phyloP scores from a whole-genome alignment of 139 green algal species.

The Auxenochlorella pyrenoidosa region DNA sequence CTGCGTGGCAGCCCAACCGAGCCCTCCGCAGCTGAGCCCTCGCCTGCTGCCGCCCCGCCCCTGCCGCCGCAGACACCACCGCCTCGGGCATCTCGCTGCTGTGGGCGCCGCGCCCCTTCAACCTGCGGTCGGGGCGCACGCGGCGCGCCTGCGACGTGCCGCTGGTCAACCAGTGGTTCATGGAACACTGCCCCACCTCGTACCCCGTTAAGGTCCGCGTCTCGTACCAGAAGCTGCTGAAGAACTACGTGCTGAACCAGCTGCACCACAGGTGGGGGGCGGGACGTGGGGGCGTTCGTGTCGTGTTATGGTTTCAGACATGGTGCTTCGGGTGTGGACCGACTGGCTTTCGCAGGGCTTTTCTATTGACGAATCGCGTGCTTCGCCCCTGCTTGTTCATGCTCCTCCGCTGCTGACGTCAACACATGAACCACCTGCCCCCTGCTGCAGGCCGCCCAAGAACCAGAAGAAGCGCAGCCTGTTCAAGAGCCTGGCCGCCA shows the following conservation, averaged over 20 bases:
- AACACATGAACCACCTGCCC: background rate
- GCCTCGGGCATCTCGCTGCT: constrained; percentile 92
- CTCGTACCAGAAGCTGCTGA: constrained; percentile 99
- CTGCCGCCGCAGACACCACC: constrained; percentile 86
- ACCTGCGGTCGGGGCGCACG: constrained; percentile 86
- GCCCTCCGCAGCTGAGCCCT: no score
- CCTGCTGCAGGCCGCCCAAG: constrained; percentile 76
- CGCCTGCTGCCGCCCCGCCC: constrained; percentile 41
- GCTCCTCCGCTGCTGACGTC: background rate
- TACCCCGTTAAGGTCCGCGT: constrained; percentile 98
- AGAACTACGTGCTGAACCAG: constrained; percentile 98
- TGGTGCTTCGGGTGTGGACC: background rate
- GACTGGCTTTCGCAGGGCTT: background rate
- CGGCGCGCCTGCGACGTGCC: constrained; percentile 94
- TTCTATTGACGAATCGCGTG: no score
- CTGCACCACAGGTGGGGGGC: constrained; percentile 77
- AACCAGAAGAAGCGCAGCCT: constrained; percentile 96
- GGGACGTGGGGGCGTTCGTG: no score
- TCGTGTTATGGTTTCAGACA: no score
- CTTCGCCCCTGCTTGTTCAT: background rate
- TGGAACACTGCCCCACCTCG: constrained; percentile 89
- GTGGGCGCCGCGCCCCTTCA: constrained; percentile 96
- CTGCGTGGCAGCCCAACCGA: background rate
- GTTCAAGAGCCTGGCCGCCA: constrained; percentile 89
- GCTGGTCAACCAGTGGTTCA: constrained; percentile 96